phyloP scores from a whole-genome alignment of 2,329 filamentous ascomycete genomes.

The Aspergillus fumigatiaffinis region DNA sequence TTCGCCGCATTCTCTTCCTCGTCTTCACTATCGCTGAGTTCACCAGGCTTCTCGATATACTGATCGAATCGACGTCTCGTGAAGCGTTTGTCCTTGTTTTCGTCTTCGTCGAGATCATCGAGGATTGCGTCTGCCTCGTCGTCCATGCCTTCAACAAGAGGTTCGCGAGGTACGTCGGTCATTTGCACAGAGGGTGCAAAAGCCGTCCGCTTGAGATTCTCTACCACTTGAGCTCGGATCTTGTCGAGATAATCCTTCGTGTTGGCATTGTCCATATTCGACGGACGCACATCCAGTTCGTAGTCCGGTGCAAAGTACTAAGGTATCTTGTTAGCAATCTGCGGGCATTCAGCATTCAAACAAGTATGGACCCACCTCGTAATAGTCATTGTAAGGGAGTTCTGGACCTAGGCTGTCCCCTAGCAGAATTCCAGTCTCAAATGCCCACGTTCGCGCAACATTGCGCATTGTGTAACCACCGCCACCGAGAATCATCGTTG shows the following conservation, averaged over 20 bases:
- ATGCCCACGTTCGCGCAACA: constrained; percentile 59
- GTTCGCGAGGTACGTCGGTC: constrained; percentile 59
- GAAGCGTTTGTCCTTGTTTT: constrained; percentile 77
- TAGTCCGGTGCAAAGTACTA: constrained; percentile 67
- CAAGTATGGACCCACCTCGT: constrained; percentile 51
- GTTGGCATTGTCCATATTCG: constrained; percentile 70
- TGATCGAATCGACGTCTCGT: constrained; percentile 82
- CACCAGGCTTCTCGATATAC: constrained; percentile 69
- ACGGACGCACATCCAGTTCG: constrained; percentile 64
- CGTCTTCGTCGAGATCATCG: constrained; percentile 74
- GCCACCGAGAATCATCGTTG: constrained; percentile 62
- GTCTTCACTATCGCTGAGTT: constrained; percentile 84
- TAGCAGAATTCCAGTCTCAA: constrained; percentile 75
- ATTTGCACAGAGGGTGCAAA: constrained; percentile 62
- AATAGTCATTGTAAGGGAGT: constrained; percentile 97
- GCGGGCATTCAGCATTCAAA: background rate
- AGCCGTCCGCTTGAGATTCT: constrained; percentile 62
- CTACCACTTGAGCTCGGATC: constrained; percentile 62
- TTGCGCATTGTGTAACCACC: constrained; percentile 69
- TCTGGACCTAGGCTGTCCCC: constrained; percentile 74
- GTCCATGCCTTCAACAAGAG: constrained; percentile 53
- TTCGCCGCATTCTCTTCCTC: constrained; percentile 70
- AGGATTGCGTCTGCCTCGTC: constrained; percentile 63
- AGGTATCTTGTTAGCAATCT: constrained; percentile 1
- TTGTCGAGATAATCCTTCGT: constrained; percentile 65